Evolutionary conservation across 306 rosid genomes (phyloP), one percentile per base, ranked within the genome.

Genomic region (Oemleria cerasiformis): DNA sequence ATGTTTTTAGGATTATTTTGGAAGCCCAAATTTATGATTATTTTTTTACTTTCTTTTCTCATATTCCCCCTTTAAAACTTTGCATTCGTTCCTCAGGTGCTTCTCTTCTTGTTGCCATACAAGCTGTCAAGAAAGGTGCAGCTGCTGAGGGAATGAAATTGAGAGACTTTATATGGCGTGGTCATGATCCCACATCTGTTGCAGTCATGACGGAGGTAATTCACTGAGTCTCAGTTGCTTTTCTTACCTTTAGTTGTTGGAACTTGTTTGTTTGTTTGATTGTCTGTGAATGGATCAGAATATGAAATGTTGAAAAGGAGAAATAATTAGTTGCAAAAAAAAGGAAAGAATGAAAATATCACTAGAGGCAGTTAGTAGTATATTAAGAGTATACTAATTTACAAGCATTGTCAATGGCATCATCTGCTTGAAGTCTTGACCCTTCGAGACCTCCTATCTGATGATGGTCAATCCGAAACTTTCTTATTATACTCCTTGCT

Each of bases 141-240:
- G 95, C 92, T 38, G 81, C 86, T 30, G 97, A 95, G 87, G 99
- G 97, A 75, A 91, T 95, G 99, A 95, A 62, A 75, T 72, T 91
- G 80, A 81, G 90, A 78, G 99, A 95, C 85, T 95, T 83, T 79
- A 48, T 95, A 23, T 95, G 97, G 99, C 97, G 96, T 40, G 99
- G 97, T 74, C 97, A 95, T 74, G 97, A 95, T 79, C 97, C 99
- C 76, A 95, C 99, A 53, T 87, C 97, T 56, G 97, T 95, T 82
- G 99, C 99, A 20, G 99, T 95, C 72, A 95, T 95, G 99, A 89
- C 97, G 30, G 99, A 95, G 97, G 97, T 95, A 79, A 80, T 71
- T 38, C 45, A 3, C 65, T 23, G 54, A 43, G 65, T 55, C 9
- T 0, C 19, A 43, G 40, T 59, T 61, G 63, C 72, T 30, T 20